Base-by-base conservation (phyloP, 345 rosid genomes). In the Schrenkiella parvula region DNA sequence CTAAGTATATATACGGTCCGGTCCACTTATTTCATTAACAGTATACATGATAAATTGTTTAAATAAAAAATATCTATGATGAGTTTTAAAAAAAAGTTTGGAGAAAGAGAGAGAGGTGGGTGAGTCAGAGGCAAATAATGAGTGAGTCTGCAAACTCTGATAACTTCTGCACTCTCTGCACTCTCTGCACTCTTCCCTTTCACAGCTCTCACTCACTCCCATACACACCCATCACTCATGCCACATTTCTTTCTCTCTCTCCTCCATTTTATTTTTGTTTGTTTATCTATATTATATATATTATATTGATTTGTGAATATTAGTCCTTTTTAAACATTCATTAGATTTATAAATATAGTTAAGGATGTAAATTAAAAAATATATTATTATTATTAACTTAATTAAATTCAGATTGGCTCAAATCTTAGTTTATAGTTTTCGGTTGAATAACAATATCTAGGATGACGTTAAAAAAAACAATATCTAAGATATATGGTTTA, bases 181-280 rank as follows among this genome's bases (percentile, higher is more conserved):
- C 31, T 26, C 74, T 59, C 74, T 70, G 74, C 28, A 59, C 51
- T 70, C 75, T 70, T 60, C 39, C 60, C 68, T 60, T 71, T 71
- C 75, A 71, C 75, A 71, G 68, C 75, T 71, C 68, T 59, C 68
- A 46, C 75, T 71, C 75, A 71, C 75, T 71, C 68, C 68, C 68
- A 71, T 28, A 60, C 74, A 60, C 47, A 46, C 58, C 66, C 64
- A 68, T 68, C 64, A 55, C 64, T 68, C 28, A 35, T 46, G 48
- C 75, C 67, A 71, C 75, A 58, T 34, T 31, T 70, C 37, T 58
- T 26, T 70, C 57, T 47, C 21, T 41, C 13, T 14, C 22, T 22
- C 2, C 10, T 12, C 17, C 28, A 1, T n/a, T 23, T 37, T 8
- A 3, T 38, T 38, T 38, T 38, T 13, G 13, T 35, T 35, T 10